These are phyloP conservation scores for Waitea zeae DNA, from an alignment of 1,284 basidiomycete genomes.

Conservation along the genomic window DNA sequence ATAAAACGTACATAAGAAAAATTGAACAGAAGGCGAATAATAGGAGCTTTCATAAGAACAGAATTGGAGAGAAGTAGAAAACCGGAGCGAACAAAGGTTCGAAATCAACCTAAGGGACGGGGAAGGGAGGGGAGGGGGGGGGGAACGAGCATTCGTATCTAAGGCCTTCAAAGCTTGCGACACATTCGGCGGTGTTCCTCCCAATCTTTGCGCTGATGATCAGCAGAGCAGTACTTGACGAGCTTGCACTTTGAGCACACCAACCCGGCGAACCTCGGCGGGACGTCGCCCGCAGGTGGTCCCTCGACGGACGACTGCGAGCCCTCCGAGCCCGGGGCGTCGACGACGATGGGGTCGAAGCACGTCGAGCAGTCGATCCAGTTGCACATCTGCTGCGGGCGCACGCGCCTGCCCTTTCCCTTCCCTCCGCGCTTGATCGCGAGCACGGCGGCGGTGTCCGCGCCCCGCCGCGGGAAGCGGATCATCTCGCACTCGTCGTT, in stretches of 20 bases:
- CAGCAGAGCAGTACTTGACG: conserved; percentile 53
- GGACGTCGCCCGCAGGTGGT: conserved; percentile 2
- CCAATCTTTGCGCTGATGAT: conserved; percentile 57
- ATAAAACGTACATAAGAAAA: too few relatives aligned
- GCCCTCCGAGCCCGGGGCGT: conserved; percentile 7
- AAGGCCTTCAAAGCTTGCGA: not conserved
- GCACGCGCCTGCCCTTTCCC: conserved; percentile 18
- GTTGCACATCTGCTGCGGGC: conserved; percentile 48
- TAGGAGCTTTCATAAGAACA: too few relatives aligned
- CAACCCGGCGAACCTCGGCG: conserved; percentile 17
- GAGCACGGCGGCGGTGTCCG: conserved; percentile 39
- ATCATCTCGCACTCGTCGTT: conserved; percentile 68
- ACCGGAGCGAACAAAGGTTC: too few relatives aligned
- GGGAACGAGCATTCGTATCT: too few relatives aligned
- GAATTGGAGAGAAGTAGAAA: too few relatives aligned
- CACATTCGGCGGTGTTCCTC: conserved; percentile 55
- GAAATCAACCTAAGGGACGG: too few relatives aligned
- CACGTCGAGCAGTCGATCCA: conserved; percentile 55
- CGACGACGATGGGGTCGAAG: conserved; percentile 27
- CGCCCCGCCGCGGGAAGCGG: conserved; percentile 47
- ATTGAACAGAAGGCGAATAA: too few relatives aligned
- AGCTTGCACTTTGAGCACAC: conserved; percentile 58
- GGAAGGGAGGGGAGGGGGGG: too few relatives aligned
- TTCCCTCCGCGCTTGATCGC: conserved; percentile 34
- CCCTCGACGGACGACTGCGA: conserved; percentile 24